These are phyloP conservation scores for Cucumis variabilis DNA, from an alignment of 331 rosid genomes.

Conservation along the genomic window DNA sequence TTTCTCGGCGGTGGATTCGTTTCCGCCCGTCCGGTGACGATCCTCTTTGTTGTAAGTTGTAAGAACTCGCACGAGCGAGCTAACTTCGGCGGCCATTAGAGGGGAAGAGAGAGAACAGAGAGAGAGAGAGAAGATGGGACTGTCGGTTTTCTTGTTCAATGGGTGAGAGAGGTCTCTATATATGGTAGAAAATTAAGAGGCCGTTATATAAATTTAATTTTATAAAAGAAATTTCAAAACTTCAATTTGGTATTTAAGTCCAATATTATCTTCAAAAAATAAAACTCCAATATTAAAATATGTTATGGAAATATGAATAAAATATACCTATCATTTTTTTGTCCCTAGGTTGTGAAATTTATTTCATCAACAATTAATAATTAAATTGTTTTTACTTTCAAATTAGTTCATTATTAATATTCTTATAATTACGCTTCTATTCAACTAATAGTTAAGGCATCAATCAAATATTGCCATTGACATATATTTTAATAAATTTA, in stretches of 20 bases:
- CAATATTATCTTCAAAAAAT: not conserved
- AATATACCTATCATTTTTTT: too few species aligned
- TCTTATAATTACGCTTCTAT: too few species aligned
- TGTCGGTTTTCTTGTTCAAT: constrained; percentile 47
- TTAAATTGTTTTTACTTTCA: too few species aligned
- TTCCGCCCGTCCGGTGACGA: constrained; percentile 67
- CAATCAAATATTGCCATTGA: too few species aligned
- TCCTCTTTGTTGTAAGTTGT: constrained; percentile 69
- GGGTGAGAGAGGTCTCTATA: not conserved
- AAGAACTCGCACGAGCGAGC: constrained; percentile 69
- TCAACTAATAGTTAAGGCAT: too few species aligned
- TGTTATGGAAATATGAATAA: too few species aligned
- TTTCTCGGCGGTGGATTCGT: constrained; percentile 65
- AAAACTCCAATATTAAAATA: too few species aligned
- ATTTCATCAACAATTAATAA: too few species aligned
- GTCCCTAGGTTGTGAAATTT: too few species aligned
- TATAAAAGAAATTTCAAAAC: not conserved
- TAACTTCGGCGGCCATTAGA: constrained; percentile 91
- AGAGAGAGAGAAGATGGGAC: constrained; percentile 12
- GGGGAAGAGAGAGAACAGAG: constrained; percentile 32
- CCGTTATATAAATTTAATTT: not conserved
- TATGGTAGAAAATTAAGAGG: not conserved
- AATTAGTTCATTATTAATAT: too few species aligned
- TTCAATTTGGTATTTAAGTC: not conserved
- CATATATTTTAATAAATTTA: too few species aligned